Percentiles rank a stretch among this genome's conserved stretches.
These are phyloP conservation scores for Arachis stenosperma DNA, from an alignment of 306 rosid genomes.

Conservation along the genomic window DNA sequence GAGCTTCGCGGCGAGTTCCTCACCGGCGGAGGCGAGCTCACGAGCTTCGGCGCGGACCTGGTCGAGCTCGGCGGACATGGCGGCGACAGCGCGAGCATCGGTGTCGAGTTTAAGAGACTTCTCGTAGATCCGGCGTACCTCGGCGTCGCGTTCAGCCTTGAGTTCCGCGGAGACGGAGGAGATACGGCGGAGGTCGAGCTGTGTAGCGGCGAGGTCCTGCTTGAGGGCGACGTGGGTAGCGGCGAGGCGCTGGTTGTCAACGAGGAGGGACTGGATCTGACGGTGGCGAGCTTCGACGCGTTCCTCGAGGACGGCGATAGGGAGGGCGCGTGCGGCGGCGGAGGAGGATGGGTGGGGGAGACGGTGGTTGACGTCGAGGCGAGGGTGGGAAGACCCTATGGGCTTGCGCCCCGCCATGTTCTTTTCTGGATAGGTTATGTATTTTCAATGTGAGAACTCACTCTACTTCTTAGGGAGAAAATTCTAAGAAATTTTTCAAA, in stretches of 20 bases:
- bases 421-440: too few relatives aligned
- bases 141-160: conserved; percentile 70
- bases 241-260: conserved; percentile 84
- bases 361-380: conserved; percentile 38
- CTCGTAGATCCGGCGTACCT: conserved; percentile 74
- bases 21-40: conserved; percentile 44
- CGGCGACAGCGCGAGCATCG: conserved; percentile 64
- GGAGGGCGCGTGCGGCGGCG: conserved; percentile 37
- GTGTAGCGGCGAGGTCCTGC: conserved; percentile 69
- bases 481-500: too few relatives aligned
- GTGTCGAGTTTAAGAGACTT: conserved; percentile 72
- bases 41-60: conserved; percentile 58
- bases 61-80: conserved; percentile 60
- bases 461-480: too few relatives aligned
- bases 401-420: conserved; percentile 45
- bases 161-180: conserved; percentile 55
- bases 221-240: conserved; percentile 84
- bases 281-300: conserved; percentile 62
- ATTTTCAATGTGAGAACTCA: too few relatives aligned
- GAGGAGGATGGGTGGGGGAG: conserved; percentile 38
- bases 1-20: conserved; percentile 62
- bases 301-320: conserved; percentile 60
- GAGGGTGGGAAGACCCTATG: conserved; percentile 34
- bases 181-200: conserved; percentile 63
- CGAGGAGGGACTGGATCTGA: conserved; percentile 75